Base-by-base conservation (phyloP, 495 filamentous ascomycete genomes). In the Rhypophila decipiens region DNA sequence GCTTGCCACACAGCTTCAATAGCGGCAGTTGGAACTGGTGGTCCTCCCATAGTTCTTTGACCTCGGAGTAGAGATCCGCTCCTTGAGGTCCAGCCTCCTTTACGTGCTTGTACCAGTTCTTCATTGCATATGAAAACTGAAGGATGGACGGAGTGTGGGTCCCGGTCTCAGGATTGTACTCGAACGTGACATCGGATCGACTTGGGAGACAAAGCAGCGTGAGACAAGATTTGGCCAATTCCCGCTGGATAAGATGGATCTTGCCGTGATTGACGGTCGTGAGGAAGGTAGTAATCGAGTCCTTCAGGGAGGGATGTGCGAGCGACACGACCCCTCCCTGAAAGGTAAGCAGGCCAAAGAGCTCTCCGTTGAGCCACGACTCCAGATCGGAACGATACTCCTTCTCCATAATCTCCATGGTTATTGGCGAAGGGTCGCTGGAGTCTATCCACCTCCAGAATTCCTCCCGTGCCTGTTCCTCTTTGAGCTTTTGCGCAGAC, bases 81-180 rank as follows among this genome's bases (percentile, higher is more conserved):
- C 42, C 42, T 13, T 34, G 15, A 9, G 12, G 7, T 12, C 39
- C 46, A 18, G 46, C 24, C 12, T 19, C 29, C 21, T 49, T 42
- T 29, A 37, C 1, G 18, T 49, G 46, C 17, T 37, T 34, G 29
- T 49, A 15, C 46, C 46, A 49, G 39, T 43, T 36, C 17, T 42
- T 49, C 39, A 49, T 42, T 17, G 46, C 38, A 33, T 49, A 49
- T 11, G 22, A 7, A 27, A 33, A 49, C 9, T 9, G 39, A 4
- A 18, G 8, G 22, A 49, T 43, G 19, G 46, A 22, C 9, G 46
- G 46, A 5, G 12, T 11, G 27, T 49, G 46, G 1, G 31, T 23
- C 17, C 27, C 36, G 18, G 18, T 12, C 15, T 34, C 18, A 10
- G 31, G 24, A 19, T 35, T 12, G n/a, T 33, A 49, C 1, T 35